phyloP scores from a whole-genome alignment of 345 rosid genomes.

The Syzygium jambos region DNA sequence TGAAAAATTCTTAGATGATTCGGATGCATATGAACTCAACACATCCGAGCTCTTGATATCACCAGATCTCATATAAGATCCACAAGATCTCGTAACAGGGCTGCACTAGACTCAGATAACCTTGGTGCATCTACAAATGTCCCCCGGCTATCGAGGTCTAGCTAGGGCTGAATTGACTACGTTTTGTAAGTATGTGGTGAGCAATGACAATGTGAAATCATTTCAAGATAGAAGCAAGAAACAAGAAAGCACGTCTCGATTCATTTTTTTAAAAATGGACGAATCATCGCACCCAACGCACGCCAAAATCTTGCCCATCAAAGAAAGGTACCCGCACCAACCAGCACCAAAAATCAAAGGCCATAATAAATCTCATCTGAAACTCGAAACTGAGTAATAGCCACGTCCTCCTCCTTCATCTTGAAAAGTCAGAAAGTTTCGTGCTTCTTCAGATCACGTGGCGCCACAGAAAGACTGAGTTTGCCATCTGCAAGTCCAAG shows the following conservation, averaged over 20 bases:
- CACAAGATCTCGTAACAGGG: neutral
- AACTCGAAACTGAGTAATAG: neutral
- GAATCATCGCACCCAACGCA: neutral
- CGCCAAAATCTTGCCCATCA: neutral
- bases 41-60: neutral
- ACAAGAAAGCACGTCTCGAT: neutral
- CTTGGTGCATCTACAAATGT: neutral
- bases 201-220: neutral
- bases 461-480: neutral
- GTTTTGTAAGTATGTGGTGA: neutral
- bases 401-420: neutral
- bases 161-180: neutral
- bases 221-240: neutral
- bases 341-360: neutral
- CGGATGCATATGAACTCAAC: neutral
- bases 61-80: neutral
- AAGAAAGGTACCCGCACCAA: neutral
- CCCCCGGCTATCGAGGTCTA: neutral
- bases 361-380: neutral
- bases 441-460: neutral
- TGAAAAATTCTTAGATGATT: neutral
- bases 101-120: neutral
- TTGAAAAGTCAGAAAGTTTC: neutral
- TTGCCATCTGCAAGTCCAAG: neutral
- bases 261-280: neutral